These are phyloP conservation scores for Plasmopara muralis DNA, from an alignment of 352 stramenopile genomes.

Conservation along the genomic window DNA sequence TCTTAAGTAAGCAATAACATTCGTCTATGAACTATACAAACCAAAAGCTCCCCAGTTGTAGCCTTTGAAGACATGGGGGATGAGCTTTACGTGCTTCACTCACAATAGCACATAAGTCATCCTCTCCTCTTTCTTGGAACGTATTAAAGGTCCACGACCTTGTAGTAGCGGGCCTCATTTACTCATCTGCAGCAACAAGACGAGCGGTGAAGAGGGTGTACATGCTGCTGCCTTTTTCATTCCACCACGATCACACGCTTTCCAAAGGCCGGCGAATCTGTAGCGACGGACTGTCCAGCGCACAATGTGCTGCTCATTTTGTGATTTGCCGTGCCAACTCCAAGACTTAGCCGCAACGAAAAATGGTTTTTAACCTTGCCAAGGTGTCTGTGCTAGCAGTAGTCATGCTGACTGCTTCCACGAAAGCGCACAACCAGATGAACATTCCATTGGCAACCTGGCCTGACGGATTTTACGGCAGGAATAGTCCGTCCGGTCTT, in stretches of 20 bases:
- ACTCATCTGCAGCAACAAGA: too few relatives aligned
- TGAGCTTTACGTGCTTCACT: too few relatives aligned
- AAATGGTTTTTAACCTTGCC: neutral
- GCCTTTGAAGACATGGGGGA: too few relatives aligned
- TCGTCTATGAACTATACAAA: too few relatives aligned
- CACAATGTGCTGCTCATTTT: neutral
- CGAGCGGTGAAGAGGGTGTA: too few relatives aligned
- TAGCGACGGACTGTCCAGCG: neutral
- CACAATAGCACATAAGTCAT: too few relatives aligned
- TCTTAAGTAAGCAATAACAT: too few relatives aligned
- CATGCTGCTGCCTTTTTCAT: neutral
- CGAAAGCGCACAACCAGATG: constrained; percentile 28
- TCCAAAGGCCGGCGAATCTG: constrained; percentile 3
- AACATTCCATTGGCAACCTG: constrained; percentile 26
- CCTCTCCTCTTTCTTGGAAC: too few relatives aligned
- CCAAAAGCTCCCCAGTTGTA: too few relatives aligned
- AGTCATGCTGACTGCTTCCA: constrained; percentile 1
- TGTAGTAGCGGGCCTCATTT: too few relatives aligned
- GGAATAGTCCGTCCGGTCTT: constrained; percentile 21
- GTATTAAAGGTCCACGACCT: too few relatives aligned
- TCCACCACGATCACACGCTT: neutral
- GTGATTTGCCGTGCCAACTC: constrained; percentile 1
- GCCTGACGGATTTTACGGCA: constrained; percentile 19
- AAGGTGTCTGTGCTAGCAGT: constrained; percentile 6
- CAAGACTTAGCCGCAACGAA: constrained; percentile 5